A percentile compares a stretch with the other conserved stretches of the same genome.
Conservation (phyloP, 2,329 filamentous ascomycete species). For the Xylaria sp. region DNA sequence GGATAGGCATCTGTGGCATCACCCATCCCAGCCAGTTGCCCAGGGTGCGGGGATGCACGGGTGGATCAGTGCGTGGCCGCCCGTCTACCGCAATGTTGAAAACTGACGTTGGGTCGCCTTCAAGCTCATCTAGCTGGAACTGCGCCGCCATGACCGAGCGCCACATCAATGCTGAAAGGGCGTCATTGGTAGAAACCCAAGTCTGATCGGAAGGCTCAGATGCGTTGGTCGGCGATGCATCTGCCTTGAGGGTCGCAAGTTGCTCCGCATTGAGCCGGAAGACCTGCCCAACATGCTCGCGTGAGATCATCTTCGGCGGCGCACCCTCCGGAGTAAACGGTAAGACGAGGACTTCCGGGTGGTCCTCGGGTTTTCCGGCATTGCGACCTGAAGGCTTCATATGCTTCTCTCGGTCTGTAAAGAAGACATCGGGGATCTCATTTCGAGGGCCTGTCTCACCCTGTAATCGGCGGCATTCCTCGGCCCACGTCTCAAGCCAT, state of each 20-base stretch:
- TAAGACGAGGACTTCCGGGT: slow-evolving; percentile 48
- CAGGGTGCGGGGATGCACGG: slow-evolving; percentile 50
- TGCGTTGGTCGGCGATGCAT: slow-evolving; percentile 46
- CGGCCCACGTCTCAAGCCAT: slow-evolving; percentile 50
- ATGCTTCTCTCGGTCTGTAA: slow-evolving; percentile 46
- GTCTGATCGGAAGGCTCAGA: slow-evolving; percentile 40
- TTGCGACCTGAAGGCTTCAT: slow-evolving; percentile 47
- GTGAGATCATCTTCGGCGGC: slow-evolving; percentile 49
- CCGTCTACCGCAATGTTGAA: slow-evolving; percentile 53
- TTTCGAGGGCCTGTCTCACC: slow-evolving; percentile 40
- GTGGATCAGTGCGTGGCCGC: slow-evolving; percentile 49
- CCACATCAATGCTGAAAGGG: slow-evolving; percentile 52
- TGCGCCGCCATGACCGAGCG: slow-evolving; percentile 46
- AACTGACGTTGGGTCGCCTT: slow-evolving; percentile 48
- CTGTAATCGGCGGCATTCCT: slow-evolving; percentile 50
- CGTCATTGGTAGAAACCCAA: slow-evolving; percentile 51
- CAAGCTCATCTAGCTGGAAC: slow-evolving; percentile 45
- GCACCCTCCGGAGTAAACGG: slow-evolving; percentile 45
- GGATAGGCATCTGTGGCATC: slow-evolving; percentile 43
- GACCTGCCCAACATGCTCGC: slow-evolving; percentile 47
- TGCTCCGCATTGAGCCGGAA: slow-evolving; percentile 49
- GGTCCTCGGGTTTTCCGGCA: slow-evolving; percentile 43
- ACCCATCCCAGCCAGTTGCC: slow-evolving; percentile 54
- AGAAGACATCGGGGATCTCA: slow-evolving; percentile 44
- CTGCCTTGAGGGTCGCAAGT: slow-evolving; percentile 45